Evolutionary conservation across 768 basidiomycete genomes (phyloP).

Genomic region (Auricularia heimuer): DNA sequence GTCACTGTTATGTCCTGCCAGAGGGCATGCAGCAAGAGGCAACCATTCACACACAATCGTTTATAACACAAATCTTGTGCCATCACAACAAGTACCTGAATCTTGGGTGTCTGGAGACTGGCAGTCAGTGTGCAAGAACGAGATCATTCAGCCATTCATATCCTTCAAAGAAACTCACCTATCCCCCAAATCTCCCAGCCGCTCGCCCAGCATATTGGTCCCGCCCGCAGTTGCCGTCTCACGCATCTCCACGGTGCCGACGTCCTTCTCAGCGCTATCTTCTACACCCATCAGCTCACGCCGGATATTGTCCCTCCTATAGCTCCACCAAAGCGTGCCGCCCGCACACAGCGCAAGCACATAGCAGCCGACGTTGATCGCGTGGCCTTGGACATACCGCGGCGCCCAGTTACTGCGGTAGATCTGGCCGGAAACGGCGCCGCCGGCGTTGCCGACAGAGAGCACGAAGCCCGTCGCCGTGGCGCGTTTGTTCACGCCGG

Average conservation of each 20-base stretch:
- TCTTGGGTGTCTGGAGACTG: background rate
- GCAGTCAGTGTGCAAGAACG: background rate
- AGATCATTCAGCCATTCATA: background rate
- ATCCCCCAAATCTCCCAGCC: background rate
- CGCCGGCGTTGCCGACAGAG: conserved; percentile 25
- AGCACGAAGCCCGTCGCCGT: conserved; percentile 23
- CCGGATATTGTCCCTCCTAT: background rate
- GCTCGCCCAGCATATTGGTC: background rate
- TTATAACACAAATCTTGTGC: too few species aligned
- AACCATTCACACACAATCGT: too few species aligned
- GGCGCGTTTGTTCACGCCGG: conserved; percentile 13
- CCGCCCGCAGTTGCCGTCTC: too few species aligned
- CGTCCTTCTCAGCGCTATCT: background rate
- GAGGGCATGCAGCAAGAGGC: too few species aligned
- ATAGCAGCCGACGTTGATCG: conserved; percentile 15
- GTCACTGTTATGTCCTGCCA: too few species aligned
- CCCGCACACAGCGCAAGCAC: background rate
- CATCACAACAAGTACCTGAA: background rate
- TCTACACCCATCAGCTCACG: background rate
- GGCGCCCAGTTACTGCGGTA: conserved; percentile 16
- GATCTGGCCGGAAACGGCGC: conserved; percentile 20
- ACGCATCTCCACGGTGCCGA: too few species aligned
- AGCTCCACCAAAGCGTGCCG: background rate
- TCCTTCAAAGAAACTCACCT: background rate
- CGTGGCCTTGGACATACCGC: conserved; percentile 25